Conservation (phyloP, 2,329 filamentous ascomycete genomes). For the Ophiostoma piceae region DNA sequence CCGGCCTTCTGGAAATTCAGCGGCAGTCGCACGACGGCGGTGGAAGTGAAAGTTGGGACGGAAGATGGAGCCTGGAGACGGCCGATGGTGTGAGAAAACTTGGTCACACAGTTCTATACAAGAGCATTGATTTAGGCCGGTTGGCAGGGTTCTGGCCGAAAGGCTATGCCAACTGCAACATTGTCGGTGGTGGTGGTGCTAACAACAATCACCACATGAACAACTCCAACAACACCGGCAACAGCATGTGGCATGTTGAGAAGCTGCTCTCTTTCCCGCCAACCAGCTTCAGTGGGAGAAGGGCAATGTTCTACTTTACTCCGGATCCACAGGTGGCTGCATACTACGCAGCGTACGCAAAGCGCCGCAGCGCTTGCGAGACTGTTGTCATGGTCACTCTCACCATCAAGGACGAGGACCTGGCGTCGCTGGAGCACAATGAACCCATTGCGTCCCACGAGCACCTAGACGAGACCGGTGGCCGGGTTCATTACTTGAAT, state of each 20-base stretch:
- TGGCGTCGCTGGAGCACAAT: background rate
- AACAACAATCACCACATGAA: too few species aligned
- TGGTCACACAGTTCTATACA: background rate
- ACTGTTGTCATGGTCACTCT: background rate
- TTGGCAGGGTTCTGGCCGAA: background rate
- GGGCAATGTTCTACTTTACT: background rate
- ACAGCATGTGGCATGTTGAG: background rate
- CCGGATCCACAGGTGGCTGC: background rate
- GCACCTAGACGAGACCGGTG: too few species aligned
- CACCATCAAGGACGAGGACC: slow-evolving; percentile 9
- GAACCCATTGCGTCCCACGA: too few species aligned
- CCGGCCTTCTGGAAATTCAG: background rate
- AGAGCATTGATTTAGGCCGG: background rate
- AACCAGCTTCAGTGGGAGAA: background rate
- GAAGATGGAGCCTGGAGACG: background rate
- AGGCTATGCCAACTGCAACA: too few species aligned
- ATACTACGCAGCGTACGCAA: background rate
- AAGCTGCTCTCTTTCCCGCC: background rate
- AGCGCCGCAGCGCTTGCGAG: slow-evolving; percentile 2
- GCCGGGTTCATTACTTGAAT: background rate
- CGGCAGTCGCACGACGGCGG: background rate
- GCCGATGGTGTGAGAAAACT: background rate
- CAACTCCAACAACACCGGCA: too few species aligned
- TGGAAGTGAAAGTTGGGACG: background rate
- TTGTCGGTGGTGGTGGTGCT: too few species aligned